Base-by-base conservation (phyloP, 768 basidiomycete genomes). In the Rhodotorula diobovata region DNA sequence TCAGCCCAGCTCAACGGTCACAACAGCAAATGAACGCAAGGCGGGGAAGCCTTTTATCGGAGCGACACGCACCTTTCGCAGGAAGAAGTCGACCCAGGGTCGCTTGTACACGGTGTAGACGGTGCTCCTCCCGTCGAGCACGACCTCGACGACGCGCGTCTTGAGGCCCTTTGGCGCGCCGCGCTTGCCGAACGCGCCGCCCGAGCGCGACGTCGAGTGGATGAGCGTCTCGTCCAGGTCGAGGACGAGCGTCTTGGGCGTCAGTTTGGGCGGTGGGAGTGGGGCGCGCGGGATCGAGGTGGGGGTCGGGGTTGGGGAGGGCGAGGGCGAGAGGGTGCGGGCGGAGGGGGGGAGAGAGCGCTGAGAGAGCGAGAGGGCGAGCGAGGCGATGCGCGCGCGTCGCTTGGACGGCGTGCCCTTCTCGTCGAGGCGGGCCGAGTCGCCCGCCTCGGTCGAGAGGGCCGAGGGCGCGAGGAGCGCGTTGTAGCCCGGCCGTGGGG, bases 161-260 rank as follows among this genome's bases (percentile, higher is more conserved):
- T 74, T 77, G 28, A 76, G 54, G 2, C 77, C 73, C 35, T 66
- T 77, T 67, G 56, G 76, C 69, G 32, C 74, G 72, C 64, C 76
- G 71, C 58, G 75, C 78, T 45, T 59, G 16, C 67, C 85, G 77
- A 62, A 85, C 81, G 68, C 85, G 80, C 61, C 77, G 14, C 80
- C 41, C 48, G 81, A 79, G 35, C 92, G 85, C 28, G 93, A 91
- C 0, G 96, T 98, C 4, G 94, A 96, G 79, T 99, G 96, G 68
- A 98, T 98, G 59, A 99, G 87, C 1, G 96, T 99, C 82, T 99
- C 96, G 80, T 99, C 96, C 62, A 99, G 84, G 82, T 99, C 96
- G 55, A 99, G 87, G 41, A 99, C 93, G 48, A 99, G 87, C 1
- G 93, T 96, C 83, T 99, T 99, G 37, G 87, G 93, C 43, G 87